A percentile compares a stretch with the other conserved stretches of the same genome.
phyloP scores from a whole-genome alignment of 768 basidiomycete genomes.

The Russula dissimulans region DNA sequence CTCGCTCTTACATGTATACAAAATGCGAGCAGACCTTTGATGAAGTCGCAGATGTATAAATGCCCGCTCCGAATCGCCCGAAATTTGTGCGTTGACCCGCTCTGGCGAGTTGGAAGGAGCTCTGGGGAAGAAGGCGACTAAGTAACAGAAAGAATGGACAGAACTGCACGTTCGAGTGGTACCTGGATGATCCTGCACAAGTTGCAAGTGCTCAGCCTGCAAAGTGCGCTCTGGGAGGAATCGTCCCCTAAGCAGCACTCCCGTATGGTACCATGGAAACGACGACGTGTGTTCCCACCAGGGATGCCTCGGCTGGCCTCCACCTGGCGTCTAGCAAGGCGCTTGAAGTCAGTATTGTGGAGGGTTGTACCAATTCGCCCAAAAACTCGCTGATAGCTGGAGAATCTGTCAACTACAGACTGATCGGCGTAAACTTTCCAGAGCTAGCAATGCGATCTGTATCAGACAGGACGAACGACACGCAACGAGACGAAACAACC shows the following conservation, averaged over 20 bases:
- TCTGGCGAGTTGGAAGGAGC: conserved; percentile 21
- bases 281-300: conserved; percentile 21
- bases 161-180: neutral
- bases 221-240: conserved; percentile 12
- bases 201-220: conserved; percentile 16
- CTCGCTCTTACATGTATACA: neutral
- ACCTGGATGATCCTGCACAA: conserved; percentile 23
- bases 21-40: conserved; percentile 19
- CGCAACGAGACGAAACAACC: neutral
- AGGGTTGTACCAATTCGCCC: neutral
- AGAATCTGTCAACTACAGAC: conserved; percentile 16
- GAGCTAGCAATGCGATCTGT: conserved; percentile 3
- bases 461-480: neutral
- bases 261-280: conserved; percentile 25
- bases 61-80: conserved; percentile 23
- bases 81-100: conserved; percentile 19
- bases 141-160: neutral
- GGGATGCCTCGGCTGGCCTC: conserved; percentile 7
- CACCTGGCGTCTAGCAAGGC: conserved; percentile 6
- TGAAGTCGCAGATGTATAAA: conserved; percentile 25
- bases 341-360: neutral
- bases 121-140: neutral
- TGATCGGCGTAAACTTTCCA: conserved; percentile 20
- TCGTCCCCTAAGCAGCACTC: conserved; percentile 21
- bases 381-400: conserved; percentile 20